Evolutionary conservation across 176 grass and related monocot species (phyloP).

Genomic region (Rhynchospora tenuis): DNA sequence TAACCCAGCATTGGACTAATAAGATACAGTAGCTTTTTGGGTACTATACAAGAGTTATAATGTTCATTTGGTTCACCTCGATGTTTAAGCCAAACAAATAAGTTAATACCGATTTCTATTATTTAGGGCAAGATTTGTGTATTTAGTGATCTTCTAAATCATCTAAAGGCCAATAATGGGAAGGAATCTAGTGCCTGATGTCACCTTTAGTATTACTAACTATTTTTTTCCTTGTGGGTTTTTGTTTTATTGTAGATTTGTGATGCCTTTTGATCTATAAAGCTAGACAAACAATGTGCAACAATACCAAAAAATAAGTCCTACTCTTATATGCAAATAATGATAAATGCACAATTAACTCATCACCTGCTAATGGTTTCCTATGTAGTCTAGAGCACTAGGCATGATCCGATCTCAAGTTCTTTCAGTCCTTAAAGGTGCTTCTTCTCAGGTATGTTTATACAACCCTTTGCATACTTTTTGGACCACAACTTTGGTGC

Average conservation of each 20-base stretch:
- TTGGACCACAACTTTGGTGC: conserved; percentile 17
- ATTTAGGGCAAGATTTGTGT: background rate
- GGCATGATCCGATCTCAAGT: conserved; percentile 94
- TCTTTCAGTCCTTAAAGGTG: conserved; percentile 84
- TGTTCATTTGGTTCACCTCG: background rate
- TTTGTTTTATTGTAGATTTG: background rate
- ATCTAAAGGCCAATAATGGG: background rate
- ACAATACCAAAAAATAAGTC: background rate
- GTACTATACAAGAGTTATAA: background rate
- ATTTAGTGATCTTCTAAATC: background rate
- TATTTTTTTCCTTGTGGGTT: background rate
- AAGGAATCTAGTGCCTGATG: background rate
- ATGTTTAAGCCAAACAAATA: background rate
- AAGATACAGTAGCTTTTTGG: background rate
- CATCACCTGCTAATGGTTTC: conserved; percentile 13
- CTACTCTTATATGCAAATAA: background rate
- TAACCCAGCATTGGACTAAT: background rate
- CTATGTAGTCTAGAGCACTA: conserved; percentile 71
- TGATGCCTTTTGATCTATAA: background rate
- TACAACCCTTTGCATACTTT: conserved; percentile 16
- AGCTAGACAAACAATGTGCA: background rate
- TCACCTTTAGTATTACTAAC: background rate
- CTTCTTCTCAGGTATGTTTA: conserved; percentile 72
- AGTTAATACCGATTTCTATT: background rate
- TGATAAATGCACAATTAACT: background rate